phyloP scores from a whole-genome alignment of 257 asterid species.

The Gentiana macrophylla region DNA sequence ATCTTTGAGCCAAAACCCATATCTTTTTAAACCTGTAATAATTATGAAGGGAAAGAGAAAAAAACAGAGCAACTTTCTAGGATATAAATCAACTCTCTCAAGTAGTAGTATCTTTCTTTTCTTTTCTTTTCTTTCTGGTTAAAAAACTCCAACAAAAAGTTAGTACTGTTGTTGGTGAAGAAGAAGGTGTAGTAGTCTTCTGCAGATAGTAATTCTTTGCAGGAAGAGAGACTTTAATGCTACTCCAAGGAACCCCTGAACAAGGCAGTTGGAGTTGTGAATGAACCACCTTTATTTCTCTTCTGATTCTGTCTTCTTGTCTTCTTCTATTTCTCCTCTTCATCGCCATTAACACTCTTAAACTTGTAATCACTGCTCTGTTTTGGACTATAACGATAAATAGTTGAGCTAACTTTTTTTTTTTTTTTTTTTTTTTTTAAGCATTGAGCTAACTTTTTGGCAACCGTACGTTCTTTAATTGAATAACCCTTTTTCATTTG shows the following conservation, averaged over 20 bases:
- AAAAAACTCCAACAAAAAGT: conserved; percentile 8
- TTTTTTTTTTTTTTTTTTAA: no score
- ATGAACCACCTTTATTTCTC: conserved; percentile 31
- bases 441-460: no score
- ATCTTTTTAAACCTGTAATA: conserved; percentile 6
- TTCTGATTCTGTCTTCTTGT: conserved; percentile 3
- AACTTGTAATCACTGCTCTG: no score
- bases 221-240: conserved; percentile 62
- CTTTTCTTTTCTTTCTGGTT: conserved; percentile 2
- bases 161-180: conserved; percentile 21
- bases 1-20: conserved; percentile 22
- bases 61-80: conserved; percentile 20
- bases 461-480: no score
- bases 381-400: no score
- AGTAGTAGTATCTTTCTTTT: no score
- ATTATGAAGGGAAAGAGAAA: conserved; percentile 15
- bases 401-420: no score
- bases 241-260: conserved; percentile 99
- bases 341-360: conserved; percentile 45
- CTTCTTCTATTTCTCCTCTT: conserved; percentile 14
- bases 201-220: conserved; percentile 10
- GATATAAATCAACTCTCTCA: conserved; percentile 27
- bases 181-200: conserved; percentile 3
- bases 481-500: no score
- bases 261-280: conserved; percentile 53